phyloP scores from a whole-genome alignment of 2,329 filamentous ascomycete species.

The Cladosporium phlei region DNA sequence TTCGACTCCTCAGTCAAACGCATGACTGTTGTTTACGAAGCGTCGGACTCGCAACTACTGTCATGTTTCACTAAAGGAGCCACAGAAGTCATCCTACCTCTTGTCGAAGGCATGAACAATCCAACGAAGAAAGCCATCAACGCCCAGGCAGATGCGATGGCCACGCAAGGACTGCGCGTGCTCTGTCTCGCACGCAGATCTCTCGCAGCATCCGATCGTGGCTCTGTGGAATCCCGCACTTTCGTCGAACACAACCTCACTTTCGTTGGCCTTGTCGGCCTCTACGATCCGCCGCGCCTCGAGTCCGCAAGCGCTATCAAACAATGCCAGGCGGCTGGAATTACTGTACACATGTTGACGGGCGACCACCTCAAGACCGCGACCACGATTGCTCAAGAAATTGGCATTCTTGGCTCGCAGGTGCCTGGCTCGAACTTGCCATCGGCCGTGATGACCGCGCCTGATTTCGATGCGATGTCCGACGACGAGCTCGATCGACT shows the following conservation, averaged over 20 bases:
- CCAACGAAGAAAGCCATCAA: slow-evolving; percentile 20
- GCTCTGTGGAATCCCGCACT: slow-evolving; percentile 16
- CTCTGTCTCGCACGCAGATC: slow-evolving; percentile 27
- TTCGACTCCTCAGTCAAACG: slow-evolving; percentile 34
- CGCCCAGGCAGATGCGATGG: slow-evolving; percentile 27
- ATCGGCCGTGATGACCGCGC: slow-evolving; percentile 40
- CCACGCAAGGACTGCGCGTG: slow-evolving; percentile 30
- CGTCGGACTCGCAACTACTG: slow-evolving; percentile 11
- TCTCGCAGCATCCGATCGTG: slow-evolving; percentile 12
- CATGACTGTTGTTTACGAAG: slow-evolving; percentile 30
- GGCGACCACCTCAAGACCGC: slow-evolving; percentile 46
- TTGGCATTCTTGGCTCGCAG: slow-evolving; percentile 37
- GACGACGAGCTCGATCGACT: slow-evolving; percentile 41
- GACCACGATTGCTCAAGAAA: slow-evolving; percentile 43
- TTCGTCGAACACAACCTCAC: slow-evolving; percentile 26
- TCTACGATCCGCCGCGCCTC: slow-evolving; percentile 31
- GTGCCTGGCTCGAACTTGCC: slow-evolving; percentile 22
- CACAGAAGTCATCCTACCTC: slow-evolving; percentile 29
- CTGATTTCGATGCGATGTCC: slow-evolving; percentile 41
- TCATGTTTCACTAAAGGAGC: slow-evolving; percentile 32
- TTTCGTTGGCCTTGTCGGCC: slow-evolving; percentile 30
- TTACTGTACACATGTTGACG: slow-evolving; percentile 47
- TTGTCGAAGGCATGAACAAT: slow-evolving; percentile 22
- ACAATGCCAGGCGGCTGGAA: slow-evolving; percentile 43
- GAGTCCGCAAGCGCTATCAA: slow-evolving; percentile 37